Conservation (phyloP, 192 early-diverging fungal genomes). For the Chytriomyces sp. region DNA sequence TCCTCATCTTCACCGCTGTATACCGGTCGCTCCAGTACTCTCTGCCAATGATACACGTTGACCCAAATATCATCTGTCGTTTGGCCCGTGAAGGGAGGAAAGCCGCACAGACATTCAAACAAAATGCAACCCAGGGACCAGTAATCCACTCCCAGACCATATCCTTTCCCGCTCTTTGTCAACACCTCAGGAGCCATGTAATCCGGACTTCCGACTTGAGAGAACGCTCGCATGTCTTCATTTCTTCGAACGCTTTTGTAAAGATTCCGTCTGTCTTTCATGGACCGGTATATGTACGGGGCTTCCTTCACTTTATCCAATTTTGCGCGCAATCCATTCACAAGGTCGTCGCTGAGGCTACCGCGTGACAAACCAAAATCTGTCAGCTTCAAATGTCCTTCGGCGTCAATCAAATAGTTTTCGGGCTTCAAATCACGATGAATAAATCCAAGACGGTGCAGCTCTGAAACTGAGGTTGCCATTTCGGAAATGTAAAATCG, state of each 20-base stretch:
- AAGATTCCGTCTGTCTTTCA: constrained; percentile 46
- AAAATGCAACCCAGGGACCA: constrained; percentile 80
- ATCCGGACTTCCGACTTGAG: constrained; percentile 87
- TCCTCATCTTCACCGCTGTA: constrained; percentile 79
- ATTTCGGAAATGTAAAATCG: constrained; percentile 62
- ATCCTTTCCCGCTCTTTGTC: constrained; percentile 56
- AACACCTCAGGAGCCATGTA: constrained; percentile 95
- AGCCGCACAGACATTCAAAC: constrained; percentile 76
- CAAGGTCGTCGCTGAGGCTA: constrained; percentile 33
- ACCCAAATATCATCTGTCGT: constrained; percentile 78
- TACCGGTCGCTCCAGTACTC: constrained; percentile 77
- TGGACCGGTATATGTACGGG: constrained; percentile 35
- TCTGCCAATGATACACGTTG: constrained; percentile 75
- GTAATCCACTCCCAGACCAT: constrained; percentile 75
- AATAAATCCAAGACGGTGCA: constrained; percentile 88
- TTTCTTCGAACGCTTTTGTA: constrained; percentile 45
- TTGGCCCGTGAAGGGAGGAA: constrained; percentile 74
- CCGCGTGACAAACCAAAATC: constrained; percentile 80
- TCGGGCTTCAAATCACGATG: constrained; percentile 67
- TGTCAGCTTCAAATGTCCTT: constrained; percentile 77
- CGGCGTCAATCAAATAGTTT: constrained; percentile 60
- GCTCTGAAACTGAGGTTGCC: constrained; percentile 75
- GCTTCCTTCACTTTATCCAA: constrained; percentile 52
- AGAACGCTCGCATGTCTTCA: constrained; percentile 66
- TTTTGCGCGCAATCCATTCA: constrained; percentile 42